Evolutionary conservation across 2,329 filamentous ascomycete species (phyloP).

Genomic region (Plectosphaerella sp.): DNA sequence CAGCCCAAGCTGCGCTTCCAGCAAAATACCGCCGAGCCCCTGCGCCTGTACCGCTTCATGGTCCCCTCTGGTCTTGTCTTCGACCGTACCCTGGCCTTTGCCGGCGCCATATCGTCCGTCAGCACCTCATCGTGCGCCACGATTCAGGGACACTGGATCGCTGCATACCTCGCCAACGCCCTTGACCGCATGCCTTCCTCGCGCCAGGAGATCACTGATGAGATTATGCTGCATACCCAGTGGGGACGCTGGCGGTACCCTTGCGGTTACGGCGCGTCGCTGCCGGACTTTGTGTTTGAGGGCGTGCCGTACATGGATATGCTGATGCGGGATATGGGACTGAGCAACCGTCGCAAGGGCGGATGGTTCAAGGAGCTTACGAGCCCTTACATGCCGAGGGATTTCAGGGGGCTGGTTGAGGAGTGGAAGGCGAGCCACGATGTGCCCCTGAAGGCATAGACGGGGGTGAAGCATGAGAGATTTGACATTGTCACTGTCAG

Average conservation of each 20-base stretch:
- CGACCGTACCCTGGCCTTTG: slow-evolving; percentile 24
- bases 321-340: slow-evolving; percentile 13
- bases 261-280: slow-evolving; percentile 42
- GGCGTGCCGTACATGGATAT: slow-evolving; percentile 46
- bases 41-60: slow-evolving; percentile 21
- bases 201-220: slow-evolving; percentile 27
- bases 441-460: background rate
- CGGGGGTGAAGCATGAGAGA: no score
- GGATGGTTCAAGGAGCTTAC: slow-evolving; percentile 9
- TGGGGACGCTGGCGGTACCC: slow-evolving; percentile 52
- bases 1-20: slow-evolving; percentile 15
- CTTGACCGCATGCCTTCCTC: slow-evolving; percentile 27
- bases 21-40: slow-evolving; percentile 12
- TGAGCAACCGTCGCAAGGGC: slow-evolving; percentile 12
- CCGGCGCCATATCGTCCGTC: slow-evolving; percentile 24
- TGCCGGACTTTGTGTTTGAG: slow-evolving; percentile 57
- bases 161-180: slow-evolving; percentile 50
- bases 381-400: slow-evolving; percentile 1
- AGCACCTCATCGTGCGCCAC: slow-evolving; percentile 28
- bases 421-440: slow-evolving; percentile 4
- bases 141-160: slow-evolving; percentile 46
- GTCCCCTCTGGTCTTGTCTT: slow-evolving; percentile 13
- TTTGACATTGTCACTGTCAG: no score
- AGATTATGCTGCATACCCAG: slow-evolving; percentile 46
- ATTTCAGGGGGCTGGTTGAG: slow-evolving; percentile 3